These are phyloP conservation scores for Saccharomyces jurei DNA, from an alignment of 805 yeast genomes.

Conservation along the genomic window DNA sequence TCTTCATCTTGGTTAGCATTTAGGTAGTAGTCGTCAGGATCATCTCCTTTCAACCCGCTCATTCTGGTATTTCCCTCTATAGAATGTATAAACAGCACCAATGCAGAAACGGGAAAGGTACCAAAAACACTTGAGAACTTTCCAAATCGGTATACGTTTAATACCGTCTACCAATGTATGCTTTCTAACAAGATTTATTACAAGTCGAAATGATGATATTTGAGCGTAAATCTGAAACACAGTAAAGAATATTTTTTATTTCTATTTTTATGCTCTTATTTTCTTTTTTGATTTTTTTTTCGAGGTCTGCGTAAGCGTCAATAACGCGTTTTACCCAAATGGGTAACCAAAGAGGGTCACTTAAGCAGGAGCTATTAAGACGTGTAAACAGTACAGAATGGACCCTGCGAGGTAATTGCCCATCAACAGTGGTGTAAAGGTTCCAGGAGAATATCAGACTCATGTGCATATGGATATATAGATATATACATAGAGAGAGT, in stretches of 20 bases:
- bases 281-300: neutral
- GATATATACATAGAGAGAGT: too few relatives aligned
- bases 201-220: neutral
- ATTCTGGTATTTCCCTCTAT: slow-evolving; percentile 6
- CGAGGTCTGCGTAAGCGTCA: neutral
- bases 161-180: neutral
- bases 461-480: too few relatives aligned
- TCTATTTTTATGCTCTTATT: neutral
- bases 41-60: slow-evolving; percentile 9
- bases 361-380: neutral
- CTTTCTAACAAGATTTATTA: neutral
- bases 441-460: neutral
- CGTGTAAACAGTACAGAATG: neutral
- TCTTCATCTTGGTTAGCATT: slow-evolving; percentile 18
- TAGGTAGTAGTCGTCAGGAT: slow-evolving; percentile 2
- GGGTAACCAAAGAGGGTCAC: neutral
- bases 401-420: neutral
- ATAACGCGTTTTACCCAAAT: neutral
- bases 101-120: neutral
- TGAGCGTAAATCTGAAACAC: neutral
- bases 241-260: neutral
- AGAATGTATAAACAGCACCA: neutral
- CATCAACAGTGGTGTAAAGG: neutral
- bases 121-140: neutral
- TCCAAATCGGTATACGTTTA: neutral